These are phyloP conservation scores for Draba incana DNA, from an alignment of 345 rosid species.

Conservation along the genomic window DNA sequence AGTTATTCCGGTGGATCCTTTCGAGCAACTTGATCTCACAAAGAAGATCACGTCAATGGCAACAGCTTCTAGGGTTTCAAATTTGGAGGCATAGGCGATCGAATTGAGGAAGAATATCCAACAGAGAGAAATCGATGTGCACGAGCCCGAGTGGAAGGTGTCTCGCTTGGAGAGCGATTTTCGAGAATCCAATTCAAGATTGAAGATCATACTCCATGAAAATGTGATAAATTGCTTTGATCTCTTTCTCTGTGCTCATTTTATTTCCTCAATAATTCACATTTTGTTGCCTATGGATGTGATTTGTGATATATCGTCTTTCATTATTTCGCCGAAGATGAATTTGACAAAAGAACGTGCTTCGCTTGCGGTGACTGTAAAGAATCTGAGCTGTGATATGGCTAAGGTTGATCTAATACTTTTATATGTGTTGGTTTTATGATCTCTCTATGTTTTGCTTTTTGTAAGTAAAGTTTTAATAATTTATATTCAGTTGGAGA, in stretches of 20 bases:
- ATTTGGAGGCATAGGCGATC: conserved; percentile 59
- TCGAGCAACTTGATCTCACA: conserved; percentile 91
- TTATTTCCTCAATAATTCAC: too few relatives aligned
- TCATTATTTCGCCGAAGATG: conserved; percentile 42
- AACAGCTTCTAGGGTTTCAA: conserved; percentile 70
- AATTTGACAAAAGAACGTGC: conserved; percentile 67
- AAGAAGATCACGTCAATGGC: conserved; percentile 92
- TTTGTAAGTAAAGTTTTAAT: background rate
- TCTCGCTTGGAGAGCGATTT: conserved; percentile 48
- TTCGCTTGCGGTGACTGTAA: conserved; percentile 56
- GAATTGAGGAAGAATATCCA: conserved; percentile 48
- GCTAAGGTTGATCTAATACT: conserved; percentile 54
- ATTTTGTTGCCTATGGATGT: too few relatives aligned
- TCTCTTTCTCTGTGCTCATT: background rate
- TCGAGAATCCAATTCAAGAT: conserved; percentile 59
- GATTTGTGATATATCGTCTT: background rate
- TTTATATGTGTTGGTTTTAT: background rate
- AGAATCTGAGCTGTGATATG: conserved; percentile 68
- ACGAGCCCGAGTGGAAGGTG: conserved; percentile 58
- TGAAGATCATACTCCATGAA: conserved; percentile 53
- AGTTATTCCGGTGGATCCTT: conserved; percentile 75
- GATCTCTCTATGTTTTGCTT: too few relatives aligned
- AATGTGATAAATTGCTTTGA: conserved; percentile 45
- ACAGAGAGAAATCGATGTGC: conserved; percentile 57
- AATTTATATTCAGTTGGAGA: conserved; percentile 59